These are phyloP conservation scores for Mycena chlorophos DNA, from an alignment of 768 basidiomycete species.

Conservation along the genomic window DNA sequence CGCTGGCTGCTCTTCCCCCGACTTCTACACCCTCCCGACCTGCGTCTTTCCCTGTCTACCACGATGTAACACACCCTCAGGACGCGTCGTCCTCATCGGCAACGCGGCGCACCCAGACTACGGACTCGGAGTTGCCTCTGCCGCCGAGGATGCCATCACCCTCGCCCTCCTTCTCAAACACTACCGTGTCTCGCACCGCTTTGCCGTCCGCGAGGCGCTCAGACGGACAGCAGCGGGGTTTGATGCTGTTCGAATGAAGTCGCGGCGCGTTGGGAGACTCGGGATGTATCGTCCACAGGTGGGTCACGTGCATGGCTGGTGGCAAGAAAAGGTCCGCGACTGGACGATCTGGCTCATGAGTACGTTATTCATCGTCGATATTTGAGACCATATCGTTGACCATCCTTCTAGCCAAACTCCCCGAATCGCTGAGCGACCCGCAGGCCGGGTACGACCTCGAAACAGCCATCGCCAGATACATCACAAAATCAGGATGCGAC, in stretches of 20 bases:
- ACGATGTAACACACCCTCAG: slow-evolving; percentile 34
- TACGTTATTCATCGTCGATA: slow-evolving; percentile 21
- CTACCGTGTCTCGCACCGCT: slow-evolving; percentile 24
- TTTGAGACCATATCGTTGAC: not conserved
- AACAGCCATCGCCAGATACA: slow-evolving; percentile 25
- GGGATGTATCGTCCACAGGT: slow-evolving; percentile 29
- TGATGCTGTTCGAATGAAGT: slow-evolving; percentile 36
- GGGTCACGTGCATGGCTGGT: slow-evolving; percentile 34
- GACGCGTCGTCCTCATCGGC: slow-evolving; percentile 41
- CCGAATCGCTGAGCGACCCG: slow-evolving; percentile 31
- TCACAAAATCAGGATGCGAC: slow-evolving; percentile 19
- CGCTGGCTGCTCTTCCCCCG: slow-evolving; percentile 30
- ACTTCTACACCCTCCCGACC: slow-evolving; percentile 37
- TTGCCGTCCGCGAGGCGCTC: slow-evolving; percentile 21
- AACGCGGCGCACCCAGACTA: slow-evolving; percentile 47
- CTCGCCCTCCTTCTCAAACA: slow-evolving; percentile 38
- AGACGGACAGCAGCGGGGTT: slow-evolving; percentile 30
- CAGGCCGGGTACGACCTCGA: slow-evolving; percentile 32
- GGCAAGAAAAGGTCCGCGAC: slow-evolving; percentile 36
- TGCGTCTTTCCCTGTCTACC: slow-evolving; percentile 39
- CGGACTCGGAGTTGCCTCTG: slow-evolving; percentile 43
- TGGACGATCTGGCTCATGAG: slow-evolving; percentile 34
- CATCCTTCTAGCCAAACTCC: slow-evolving; percentile 28
- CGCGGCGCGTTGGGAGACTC: slow-evolving; percentile 31
- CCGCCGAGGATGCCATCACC: slow-evolving; percentile 41